phyloP scores from a whole-genome alignment of 2,329 filamentous ascomycete genomes.

The Fusarium metavorans region DNA sequence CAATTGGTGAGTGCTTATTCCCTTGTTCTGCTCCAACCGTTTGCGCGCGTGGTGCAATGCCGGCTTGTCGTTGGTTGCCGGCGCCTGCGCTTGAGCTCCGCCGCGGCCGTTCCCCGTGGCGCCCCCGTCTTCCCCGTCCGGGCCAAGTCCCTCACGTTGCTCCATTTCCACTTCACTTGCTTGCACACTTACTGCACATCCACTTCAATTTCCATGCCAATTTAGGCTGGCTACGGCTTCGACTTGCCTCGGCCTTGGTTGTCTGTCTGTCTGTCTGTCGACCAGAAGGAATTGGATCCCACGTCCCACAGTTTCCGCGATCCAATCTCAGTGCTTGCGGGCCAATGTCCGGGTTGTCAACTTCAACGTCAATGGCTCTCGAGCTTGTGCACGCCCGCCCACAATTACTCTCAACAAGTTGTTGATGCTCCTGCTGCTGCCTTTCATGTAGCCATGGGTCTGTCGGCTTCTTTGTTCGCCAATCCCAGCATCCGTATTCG shows the following conservation, averaged over 20 bases:
- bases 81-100: conserved; percentile 42
- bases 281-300: conserved; percentile 15
- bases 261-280: background rate
- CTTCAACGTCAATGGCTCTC: conserved; percentile 15
- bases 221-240: conserved; percentile 35
- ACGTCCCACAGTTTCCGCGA: conserved; percentile 20
- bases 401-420: background rate
- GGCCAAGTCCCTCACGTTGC: conserved; percentile 33
- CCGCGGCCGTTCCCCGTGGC: conserved; percentile 42
- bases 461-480: background rate
- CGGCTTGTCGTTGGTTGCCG: conserved; percentile 59
- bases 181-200: conserved; percentile 18
- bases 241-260: conserved; percentile 1
- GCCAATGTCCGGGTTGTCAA: conserved; percentile 6
- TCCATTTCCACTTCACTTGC: conserved; percentile 11
- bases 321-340: conserved; percentile 15
- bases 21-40: conserved; percentile 53
- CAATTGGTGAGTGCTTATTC: conserved; percentile 65
- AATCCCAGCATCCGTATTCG: background rate
- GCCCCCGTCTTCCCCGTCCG: conserved; percentile 42
- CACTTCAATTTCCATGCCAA: conserved; percentile 27
- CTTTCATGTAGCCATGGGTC: conserved; percentile 12
- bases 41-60: conserved; percentile 60
- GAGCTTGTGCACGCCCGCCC: background rate
- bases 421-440: background rate